Conservation (phyloP, 2,329 filamentous ascomycete species). For the Fusarium pseudograminearum region DNA sequence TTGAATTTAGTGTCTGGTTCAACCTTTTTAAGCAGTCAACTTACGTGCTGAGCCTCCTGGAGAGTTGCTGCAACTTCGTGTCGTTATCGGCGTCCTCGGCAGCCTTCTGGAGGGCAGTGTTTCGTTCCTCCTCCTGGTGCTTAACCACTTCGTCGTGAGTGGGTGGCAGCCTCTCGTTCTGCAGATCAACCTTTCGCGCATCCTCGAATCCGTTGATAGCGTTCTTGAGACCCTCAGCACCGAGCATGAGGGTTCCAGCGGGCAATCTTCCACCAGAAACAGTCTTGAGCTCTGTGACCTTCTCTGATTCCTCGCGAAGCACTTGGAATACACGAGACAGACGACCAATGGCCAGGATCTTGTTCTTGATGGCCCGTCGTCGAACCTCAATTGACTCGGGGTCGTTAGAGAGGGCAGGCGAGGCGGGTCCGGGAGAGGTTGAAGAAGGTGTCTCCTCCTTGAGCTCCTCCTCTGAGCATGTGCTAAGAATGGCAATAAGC, state of each 20-base stretch:
- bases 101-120: conserved; percentile 87
- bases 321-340: conserved; percentile 99
- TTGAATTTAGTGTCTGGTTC: background rate
- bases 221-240: conserved; percentile 98
- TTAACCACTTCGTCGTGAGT: conserved; percentile 90
- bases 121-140: conserved; percentile 83
- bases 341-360: conserved; percentile 96
- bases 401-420: conserved; percentile 76
- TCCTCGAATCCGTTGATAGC: conserved; percentile 98
- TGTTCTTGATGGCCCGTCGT: conserved; percentile 98
- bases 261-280: conserved; percentile 92
- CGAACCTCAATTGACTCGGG: conserved; percentile 93
- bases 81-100: conserved; percentile 93
- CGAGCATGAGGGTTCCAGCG: conserved; percentile 96
- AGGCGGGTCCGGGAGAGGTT: conserved; percentile 75
- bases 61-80: conserved; percentile 84
- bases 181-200: conserved; percentile 93
- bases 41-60: conserved; percentile 94
- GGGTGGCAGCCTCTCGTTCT: conserved; percentile 94
- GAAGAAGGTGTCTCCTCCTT: conserved; percentile 85
- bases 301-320: conserved; percentile 94
- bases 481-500: conserved; percentile 98
- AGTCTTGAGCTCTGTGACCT: conserved; percentile 97
- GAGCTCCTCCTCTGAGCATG: conserved; percentile 98
- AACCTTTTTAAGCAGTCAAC: background rate